Evolutionary conservation across 2,329 filamentous ascomycete species (phyloP), one percentile per base, ranked within the genome.

Genomic region (Neospermospora avenae): DNA sequence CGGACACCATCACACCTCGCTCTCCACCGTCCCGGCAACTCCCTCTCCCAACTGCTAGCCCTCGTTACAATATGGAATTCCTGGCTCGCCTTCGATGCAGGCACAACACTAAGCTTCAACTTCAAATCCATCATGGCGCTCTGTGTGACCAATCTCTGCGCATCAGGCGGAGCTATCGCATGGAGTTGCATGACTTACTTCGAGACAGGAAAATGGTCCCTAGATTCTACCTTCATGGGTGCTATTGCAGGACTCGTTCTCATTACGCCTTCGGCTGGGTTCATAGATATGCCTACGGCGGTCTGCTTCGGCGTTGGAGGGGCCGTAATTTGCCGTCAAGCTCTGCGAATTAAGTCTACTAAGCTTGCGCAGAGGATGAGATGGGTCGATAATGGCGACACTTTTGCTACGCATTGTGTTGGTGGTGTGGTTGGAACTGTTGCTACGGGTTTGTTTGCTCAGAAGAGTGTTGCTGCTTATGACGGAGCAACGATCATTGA

Each of bases 11-110:
- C 68, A 8, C 68, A 69, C 53, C 82, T 84, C 46, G 81, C 86
- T 3, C 84, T 85, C 3, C 88, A 88, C 77, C 81, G 84, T 34
- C 87, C 88, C 8, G 88, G 91, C 75, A 91, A 89, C 70, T 86
- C 89, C 46, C 89, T 87, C 60, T 80, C 89, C 67, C 85, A 91
- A 65, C 85, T 90, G 51, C 79, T 91, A 49, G 88, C 89, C 22
- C 90, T 89, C 3, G 82, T 87, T 25, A 83, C 88, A 81, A 82
- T 96, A 53, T 97, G 93, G 93, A 90, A 96, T 48, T 92, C 93
- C 60, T 97, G 92, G 93, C 95, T 96, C 73, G 93, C 93, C 52
- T 97, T 97, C 84, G 97, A 96, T 75, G 92, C 90, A 57, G 93
- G 93, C 63, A 85, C 88, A 3, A 93, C 91, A 2, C 81, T 96